Evolutionary conservation across 1,139 yeast species (phyloP).

Genomic region (Waltiozyma sp.): DNA sequence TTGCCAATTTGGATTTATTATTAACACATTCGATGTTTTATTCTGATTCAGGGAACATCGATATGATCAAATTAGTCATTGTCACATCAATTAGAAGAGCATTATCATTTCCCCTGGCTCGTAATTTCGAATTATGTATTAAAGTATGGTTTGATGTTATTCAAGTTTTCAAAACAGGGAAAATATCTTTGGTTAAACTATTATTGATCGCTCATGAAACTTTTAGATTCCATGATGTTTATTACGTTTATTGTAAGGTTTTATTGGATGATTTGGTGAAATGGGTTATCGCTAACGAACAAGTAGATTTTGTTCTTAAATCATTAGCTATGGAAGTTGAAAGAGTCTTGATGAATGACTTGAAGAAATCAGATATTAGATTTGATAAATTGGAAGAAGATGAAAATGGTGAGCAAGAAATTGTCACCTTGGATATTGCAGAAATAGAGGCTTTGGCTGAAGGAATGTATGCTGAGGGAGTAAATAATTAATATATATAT

Average conservation of each 20-base stretch:
- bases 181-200: conserved; percentile 47
- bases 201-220: conserved; percentile 54
- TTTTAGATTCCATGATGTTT: conserved; percentile 80
- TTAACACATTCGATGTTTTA: conserved; percentile 23
- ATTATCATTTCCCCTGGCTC: conserved; percentile 66
- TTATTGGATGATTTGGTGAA: conserved; percentile 72
- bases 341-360: conserved; percentile 16
- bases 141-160: conserved; percentile 74
- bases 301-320: conserved; percentile 37
- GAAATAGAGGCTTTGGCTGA: conserved; percentile 51
- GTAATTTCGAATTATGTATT: conserved; percentile 50
- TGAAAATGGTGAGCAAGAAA: conserved; percentile 7
- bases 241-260: conserved; percentile 74
- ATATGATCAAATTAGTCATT: conserved; percentile 40
- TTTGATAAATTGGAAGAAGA: conserved; percentile 26
- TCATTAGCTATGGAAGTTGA: conserved; percentile 58
- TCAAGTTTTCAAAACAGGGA: conserved; percentile 55
- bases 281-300: conserved; percentile 57
- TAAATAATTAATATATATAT: not conserved
- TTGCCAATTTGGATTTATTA: conserved; percentile 58
- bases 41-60: not conserved
- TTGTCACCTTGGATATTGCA: conserved; percentile 26
- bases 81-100: conserved; percentile 62
- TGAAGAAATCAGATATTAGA: conserved; percentile 23
- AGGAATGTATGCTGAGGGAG: conserved; percentile 26